Evolutionary conservation across 2,329 filamentous ascomycete genomes (phyloP).

Genomic region (Stagonosporopsis chrysanthemi): DNA sequence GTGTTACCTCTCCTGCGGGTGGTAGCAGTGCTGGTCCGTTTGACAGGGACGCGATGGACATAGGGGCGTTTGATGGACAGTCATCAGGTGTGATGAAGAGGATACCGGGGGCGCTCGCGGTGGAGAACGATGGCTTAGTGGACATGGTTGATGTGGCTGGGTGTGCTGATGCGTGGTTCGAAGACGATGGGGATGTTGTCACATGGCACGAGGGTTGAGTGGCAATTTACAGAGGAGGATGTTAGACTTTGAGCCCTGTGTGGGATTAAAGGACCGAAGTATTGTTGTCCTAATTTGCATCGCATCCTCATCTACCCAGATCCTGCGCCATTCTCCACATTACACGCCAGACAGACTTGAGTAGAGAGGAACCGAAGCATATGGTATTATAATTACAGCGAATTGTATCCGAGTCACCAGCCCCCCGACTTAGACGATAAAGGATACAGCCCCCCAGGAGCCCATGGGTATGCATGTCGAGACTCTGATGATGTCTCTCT

Average conservation of each 20-base stretch:
- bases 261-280: not conserved
- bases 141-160: constrained; percentile 38
- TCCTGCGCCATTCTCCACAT: not conserved
- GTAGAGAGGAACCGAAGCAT: constrained; percentile 9
- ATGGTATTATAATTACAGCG: constrained; percentile 24
- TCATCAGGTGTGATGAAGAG: constrained; percentile 23
- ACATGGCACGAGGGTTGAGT: constrained; percentile 19
- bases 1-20: constrained; percentile 1
- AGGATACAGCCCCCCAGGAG: constrained; percentile 2
- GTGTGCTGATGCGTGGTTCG: constrained; percentile 40
- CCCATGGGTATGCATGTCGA: constrained; percentile 5
- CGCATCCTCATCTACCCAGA: not conserved
- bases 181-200: constrained; percentile 39
- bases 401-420: constrained; percentile 6
- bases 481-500: not conserved
- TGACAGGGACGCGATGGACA: not conserved
- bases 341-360: not conserved
- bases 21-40: not conserved
- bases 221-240: not conserved
- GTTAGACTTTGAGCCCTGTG: not conserved
- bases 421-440: not conserved
- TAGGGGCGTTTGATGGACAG: constrained; percentile 23
- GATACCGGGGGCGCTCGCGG: constrained; percentile 32
- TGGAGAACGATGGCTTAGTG: constrained; percentile 42
- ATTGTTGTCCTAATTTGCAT: not conserved